These are phyloP conservation scores for Marasmius oreades DNA, from an alignment of 1,284 basidiomycete genomes.

Conservation along the genomic window DNA sequence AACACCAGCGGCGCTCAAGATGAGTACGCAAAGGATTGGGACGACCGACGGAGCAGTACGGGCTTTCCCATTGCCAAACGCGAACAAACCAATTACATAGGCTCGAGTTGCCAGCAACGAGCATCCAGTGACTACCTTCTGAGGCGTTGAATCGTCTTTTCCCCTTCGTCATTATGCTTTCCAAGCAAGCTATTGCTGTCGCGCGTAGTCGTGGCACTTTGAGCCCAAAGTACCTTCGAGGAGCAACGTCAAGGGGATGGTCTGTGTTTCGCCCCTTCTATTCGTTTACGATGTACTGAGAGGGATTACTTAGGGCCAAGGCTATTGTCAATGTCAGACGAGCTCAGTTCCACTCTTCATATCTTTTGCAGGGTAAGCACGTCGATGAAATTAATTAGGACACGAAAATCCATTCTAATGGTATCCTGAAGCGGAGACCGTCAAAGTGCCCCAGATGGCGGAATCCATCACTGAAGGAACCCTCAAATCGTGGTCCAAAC, in stretches of 20 bases:
- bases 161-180: conserved; percentile 48
- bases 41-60: background rate
- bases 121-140: background rate
- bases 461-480: conserved; percentile 99
- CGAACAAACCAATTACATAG: conserved; percentile 2
- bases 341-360: conserved; percentile 67
- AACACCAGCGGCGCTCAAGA: too few relatives aligned
- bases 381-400: background rate
- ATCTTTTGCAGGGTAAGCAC: conserved; percentile 60
- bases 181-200: conserved; percentile 64
- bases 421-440: conserved; percentile 62
- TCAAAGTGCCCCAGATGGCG: conserved; percentile 99
- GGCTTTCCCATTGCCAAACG: background rate
- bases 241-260: conserved; percentile 46
- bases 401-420: conserved; percentile 5
- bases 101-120: background rate
- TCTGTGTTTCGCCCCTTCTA: conserved; percentile 26
- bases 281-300: background rate
- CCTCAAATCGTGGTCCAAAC: conserved; percentile 92
- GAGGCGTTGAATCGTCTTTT: conserved; percentile 11
- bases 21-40: too few relatives aligned
- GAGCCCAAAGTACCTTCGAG: conserved; percentile 34
- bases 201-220: conserved; percentile 58
- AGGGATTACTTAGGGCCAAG: conserved; percentile 36
- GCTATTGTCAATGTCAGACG: conserved; percentile 43